Percentiles rank a stretch among this genome's conserved stretches.
Evolutionary conservation across 2,329 filamentous ascomycete species (phyloP).

Genomic region (Hymenoscyphus linearis): DNA sequence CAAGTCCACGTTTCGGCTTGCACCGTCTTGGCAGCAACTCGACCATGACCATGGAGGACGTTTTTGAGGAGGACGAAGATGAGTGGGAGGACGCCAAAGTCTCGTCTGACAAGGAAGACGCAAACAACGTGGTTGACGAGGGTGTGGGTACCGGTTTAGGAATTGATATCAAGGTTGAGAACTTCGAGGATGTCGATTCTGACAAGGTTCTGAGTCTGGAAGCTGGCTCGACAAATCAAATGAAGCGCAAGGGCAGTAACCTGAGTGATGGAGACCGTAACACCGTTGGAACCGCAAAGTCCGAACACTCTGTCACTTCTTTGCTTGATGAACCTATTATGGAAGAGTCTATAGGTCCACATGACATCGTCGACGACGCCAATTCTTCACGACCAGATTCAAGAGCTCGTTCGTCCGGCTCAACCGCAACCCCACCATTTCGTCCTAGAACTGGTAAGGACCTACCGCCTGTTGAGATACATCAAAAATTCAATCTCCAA

Average conservation of each 20-base stretch:
- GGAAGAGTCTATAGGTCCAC: conserved; percentile 39
- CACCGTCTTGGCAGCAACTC: conserved; percentile 61
- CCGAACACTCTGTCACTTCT: conserved; percentile 45
- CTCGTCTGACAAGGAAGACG: conserved; percentile 30
- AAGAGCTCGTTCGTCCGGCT: conserved; percentile 32
- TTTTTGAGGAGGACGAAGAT: conserved; percentile 77
- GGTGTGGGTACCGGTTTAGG: conserved; percentile 34
- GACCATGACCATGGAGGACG: conserved; percentile 82
- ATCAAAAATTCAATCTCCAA: conserved; percentile 38
- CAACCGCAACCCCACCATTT: conserved; percentile 29
- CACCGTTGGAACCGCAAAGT: conserved; percentile 37
- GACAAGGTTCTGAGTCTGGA: conserved; percentile 39
- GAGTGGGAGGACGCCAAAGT: conserved; percentile 35
- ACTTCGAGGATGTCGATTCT: conserved; percentile 36
- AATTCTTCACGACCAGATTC: conserved; percentile 33
- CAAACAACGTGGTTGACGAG: conserved; percentile 33
- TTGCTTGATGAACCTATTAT: conserved; percentile 47
- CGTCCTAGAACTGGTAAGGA: conserved; percentile 35
- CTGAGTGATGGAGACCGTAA: conserved; percentile 39
- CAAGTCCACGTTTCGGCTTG: conserved; percentile 53
- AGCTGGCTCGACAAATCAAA: conserved; percentile 30
- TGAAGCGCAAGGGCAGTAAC: conserved; percentile 43
- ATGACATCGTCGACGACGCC: conserved; percentile 37
- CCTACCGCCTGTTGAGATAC: conserved; percentile 46
- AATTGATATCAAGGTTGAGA: conserved; percentile 42